Conservation (phyloP, 202 grass and related monocot species). For the Brachypodium distachyon region DNA sequence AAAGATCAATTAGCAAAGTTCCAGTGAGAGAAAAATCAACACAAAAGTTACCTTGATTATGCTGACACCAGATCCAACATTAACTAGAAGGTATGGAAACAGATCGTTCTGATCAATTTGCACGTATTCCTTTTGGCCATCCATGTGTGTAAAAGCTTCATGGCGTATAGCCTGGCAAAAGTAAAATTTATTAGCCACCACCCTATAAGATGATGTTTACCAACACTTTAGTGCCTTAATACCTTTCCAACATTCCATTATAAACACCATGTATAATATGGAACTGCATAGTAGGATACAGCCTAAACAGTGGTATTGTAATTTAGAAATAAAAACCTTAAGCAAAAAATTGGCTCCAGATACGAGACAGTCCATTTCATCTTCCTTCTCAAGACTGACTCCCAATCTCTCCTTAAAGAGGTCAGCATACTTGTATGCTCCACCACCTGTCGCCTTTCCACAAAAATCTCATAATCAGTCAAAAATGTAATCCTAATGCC, state of each 20-base stretch:
- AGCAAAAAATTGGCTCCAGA: constrained; percentile 96
- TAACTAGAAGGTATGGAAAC: constrained; percentile 98
- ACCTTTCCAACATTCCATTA: background rate
- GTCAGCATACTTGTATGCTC: constrained; percentile 89
- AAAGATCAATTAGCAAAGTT: constrained; percentile 31
- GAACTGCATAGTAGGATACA: constrained; percentile 14
- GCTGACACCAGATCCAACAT: constrained; percentile 97
- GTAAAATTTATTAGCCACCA: background rate
- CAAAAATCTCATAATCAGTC: constrained; percentile 39
- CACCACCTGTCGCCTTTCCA: constrained; percentile 98
- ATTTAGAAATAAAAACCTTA: constrained; percentile 57
- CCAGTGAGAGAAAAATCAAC: background rate
- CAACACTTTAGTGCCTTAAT: background rate
- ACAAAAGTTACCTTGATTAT: constrained; percentile 82
- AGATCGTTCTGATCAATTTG: constrained; percentile 95
- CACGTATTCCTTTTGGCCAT: constrained; percentile 91
- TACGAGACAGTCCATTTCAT: constrained; percentile 98
- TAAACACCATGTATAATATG: constrained; percentile 16
- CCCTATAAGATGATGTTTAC: constrained; percentile 2
- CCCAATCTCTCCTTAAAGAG: constrained; percentile 88
- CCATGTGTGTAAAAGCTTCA: constrained; percentile 99
- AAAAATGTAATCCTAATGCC: constrained; percentile 8
- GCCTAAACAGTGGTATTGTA: constrained; percentile 10
- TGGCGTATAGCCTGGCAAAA: constrained; percentile 79
- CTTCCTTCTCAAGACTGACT: constrained; percentile 98